Evolutionary conservation across 345 rosid species (phyloP), one percentile per base, ranked within the genome.

Genomic region (Euphorbia pulcherrima): DNA sequence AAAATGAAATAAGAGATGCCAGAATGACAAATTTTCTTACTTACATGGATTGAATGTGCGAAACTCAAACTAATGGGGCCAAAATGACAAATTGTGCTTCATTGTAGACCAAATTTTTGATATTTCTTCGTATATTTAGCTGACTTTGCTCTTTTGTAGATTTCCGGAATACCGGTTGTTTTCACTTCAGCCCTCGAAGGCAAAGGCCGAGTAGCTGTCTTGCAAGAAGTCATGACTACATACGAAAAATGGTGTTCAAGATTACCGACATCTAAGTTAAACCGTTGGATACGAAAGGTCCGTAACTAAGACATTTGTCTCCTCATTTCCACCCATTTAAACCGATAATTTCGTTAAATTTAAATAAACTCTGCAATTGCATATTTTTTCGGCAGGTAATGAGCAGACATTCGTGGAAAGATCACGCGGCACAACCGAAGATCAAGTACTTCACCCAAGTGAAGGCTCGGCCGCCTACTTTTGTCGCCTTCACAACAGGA

Each of bases 381-480:
- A 55, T 59, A 10, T 33, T 54, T 33, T 52, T 21, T 30, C 2
- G n/a, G n/a, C 79, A 92, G 98, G 90, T 93, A 24, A 83, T 87
- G 95, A 89, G 99, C 78, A 78, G 97, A 65, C 99, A 91, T 76
- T 94, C 99, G 1, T 94, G 99, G 99, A 94, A 83, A 84, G 97
- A 87, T 71, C 84, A 82, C 47, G 88, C 96, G 27, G 82, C 95
- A 6, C 90, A 89, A 67, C 92, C 96, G 24, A 94, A 88, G 86
- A 85, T 94, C 62, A 94, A 94, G 78, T 94, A 91, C 73, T 86
- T 94, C 78, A 89, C 99, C 29, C 99, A 94, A 68, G 99, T 94
- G 80, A 94, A 94, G 88, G 99, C 97, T 27, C 81, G 99, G 37
- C 99, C 99, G 14, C 97, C 97, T 0, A 94, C 99, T 65, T 94